Evolutionary conservation across 352 stramenopile genomes (phyloP), one percentile per base, ranked within the genome.

Genomic region (Phytopythium kandeliae): DNA sequence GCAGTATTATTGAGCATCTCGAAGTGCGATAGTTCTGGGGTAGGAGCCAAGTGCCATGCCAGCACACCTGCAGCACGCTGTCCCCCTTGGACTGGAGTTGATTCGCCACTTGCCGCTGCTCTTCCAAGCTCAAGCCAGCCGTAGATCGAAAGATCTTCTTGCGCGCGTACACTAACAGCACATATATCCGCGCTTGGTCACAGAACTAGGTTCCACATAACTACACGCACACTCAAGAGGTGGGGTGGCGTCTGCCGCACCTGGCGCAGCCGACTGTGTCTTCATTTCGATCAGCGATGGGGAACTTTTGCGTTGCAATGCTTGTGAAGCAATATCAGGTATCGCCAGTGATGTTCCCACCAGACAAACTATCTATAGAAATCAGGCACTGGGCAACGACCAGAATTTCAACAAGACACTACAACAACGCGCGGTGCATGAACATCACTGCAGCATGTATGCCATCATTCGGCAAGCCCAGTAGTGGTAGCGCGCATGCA

Each of bases 61-160:
- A 31, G 9, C 28, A 10, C 55, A 88, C 77, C 65, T 86, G 60
- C 21, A 91, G 57, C 8, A 86, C 69, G 48, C 78, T 65, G 10
- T 78, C 60, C 15, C 78, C 69, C 41, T 60, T 65, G 16, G 62
- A 52, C 49, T 84, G 69, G 17, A 92, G 57, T 25, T 85, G 62
- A 0, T 56, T 60, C 0, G 69, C 71, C 17, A 92, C 59, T 30
- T 80, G 61, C 17, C 78, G 69, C 45, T 92, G 80, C 43, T 92
- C 64, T 8, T 85, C 58, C 12, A 92, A 60, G 19, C 78, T 76
- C 30, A 88, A 54, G 19, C 78, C 78, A 40, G 71, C 63, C 5
- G 76, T 87, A n/a, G 78, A 69, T 8, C 71, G 74, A 51, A 92
- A 92, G 21, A 87, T 37, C 17, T 78, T 75, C 52, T 86, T 88